phyloP scores from a whole-genome alignment of 2,329 filamentous ascomycete genomes.

The Exophiala sp. region DNA sequence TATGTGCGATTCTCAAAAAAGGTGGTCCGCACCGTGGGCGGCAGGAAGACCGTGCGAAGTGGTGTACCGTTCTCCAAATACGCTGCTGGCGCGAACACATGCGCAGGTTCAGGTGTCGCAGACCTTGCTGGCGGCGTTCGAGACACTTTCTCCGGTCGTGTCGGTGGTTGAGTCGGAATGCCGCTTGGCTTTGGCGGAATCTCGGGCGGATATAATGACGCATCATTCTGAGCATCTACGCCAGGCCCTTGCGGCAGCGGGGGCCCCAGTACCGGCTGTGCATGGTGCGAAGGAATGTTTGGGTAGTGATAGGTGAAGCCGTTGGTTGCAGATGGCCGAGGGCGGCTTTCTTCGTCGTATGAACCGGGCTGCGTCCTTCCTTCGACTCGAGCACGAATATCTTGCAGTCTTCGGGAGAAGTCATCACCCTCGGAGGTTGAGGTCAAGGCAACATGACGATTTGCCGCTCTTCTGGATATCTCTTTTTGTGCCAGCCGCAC shows the following conservation, averaged over 20 bases:
- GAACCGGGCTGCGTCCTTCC: constrained; percentile 2
- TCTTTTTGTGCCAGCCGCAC: constrained; percentile 70
- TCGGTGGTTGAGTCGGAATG: constrained; percentile 24
- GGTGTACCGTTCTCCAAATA: constrained; percentile 86
- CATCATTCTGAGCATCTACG: constrained; percentile 1
- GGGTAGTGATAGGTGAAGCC: constrained; percentile 40
- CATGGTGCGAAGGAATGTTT: constrained; percentile 33
- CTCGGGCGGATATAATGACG: constrained; percentile 11
- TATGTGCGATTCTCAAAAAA: constrained; percentile 69
- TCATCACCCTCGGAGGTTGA: constrained; percentile 52
- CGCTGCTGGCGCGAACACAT: constrained; percentile 76
- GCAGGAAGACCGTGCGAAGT: constrained; percentile 81
- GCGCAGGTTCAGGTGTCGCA: constrained; percentile 44
- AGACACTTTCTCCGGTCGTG: constrained; percentile 26
- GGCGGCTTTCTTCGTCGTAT: constrained; percentile 15
- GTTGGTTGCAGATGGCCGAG: constrained; percentile 22
- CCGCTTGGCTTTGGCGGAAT: constrained; percentile 24
- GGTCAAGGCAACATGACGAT: constrained; percentile 48
- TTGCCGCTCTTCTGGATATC: constrained; percentile 59
- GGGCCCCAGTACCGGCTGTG: constrained; percentile 6
- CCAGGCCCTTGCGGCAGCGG: neutral
- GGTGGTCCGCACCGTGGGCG: constrained; percentile 61
- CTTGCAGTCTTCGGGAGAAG: constrained; percentile 41
- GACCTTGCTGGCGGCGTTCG: constrained; percentile 3
- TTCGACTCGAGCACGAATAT: constrained; percentile 28